These are phyloP conservation scores for Bromus sterilis DNA, from an alignment of 176 grass and related monocot genomes.

Conservation along the genomic window DNA sequence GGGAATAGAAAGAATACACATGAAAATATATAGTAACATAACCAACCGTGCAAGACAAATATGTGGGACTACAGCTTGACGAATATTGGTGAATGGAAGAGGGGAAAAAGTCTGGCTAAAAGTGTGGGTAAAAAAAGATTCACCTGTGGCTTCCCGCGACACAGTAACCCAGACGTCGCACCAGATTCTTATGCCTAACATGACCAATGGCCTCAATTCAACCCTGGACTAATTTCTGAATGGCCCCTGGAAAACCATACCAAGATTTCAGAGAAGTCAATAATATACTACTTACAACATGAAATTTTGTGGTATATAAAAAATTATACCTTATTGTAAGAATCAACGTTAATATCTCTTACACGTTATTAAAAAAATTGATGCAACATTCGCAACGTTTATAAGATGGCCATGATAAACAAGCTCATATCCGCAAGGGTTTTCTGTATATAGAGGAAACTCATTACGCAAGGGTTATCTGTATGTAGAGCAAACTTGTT, in stretches of 20 bases:
- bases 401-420: conserved; percentile 53
- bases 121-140: conserved; percentile 7
- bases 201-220: conserved; percentile 77
- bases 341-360: conserved; percentile 1
- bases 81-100: neutral
- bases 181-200: conserved; percentile 76
- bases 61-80: neutral
- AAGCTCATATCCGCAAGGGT: conserved; percentile 64
- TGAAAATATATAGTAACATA: neutral
- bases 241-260: conserved; percentile 46
- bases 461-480: too few species aligned
- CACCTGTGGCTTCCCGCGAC: conserved; percentile 60
- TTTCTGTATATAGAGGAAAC: too few species aligned
- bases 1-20: neutral
- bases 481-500: too few species aligned
- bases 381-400: conserved; percentile 64
- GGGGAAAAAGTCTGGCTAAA: neutral
- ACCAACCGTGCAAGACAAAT: neutral
- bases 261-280: neutral
- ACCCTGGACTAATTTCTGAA: conserved; percentile 71
- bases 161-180: conserved; percentile 57
- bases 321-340: neutral
- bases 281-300: neutral
- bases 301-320: neutral
- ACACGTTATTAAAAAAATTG: conserved; percentile 72